phyloP scores from a whole-genome alignment of 78 protist species.

The Cavenderia fasciculata region DNA sequence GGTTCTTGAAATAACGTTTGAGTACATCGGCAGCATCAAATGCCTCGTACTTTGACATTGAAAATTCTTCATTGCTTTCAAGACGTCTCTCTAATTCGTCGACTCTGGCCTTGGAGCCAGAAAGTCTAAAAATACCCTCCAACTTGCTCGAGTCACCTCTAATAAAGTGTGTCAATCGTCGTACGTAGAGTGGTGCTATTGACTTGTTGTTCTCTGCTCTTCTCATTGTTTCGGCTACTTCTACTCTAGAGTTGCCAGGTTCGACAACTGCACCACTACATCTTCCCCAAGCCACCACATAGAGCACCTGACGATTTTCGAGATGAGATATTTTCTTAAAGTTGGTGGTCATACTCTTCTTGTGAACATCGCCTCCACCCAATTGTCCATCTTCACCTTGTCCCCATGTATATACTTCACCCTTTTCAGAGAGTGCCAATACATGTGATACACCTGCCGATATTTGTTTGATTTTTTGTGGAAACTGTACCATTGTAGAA shows the following conservation, averaged over 20 bases:
- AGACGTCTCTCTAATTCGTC: conserved; percentile 52
- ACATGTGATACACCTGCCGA: conserved; percentile 35
- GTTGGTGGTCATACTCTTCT: background rate
- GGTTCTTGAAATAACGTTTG: conserved; percentile 49
- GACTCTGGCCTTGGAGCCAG: conserved; percentile 53
- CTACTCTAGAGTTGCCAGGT: conserved; percentile 55
- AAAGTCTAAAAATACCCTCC: conserved; percentile 52
- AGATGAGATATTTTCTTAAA: background rate
- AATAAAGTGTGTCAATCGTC: conserved; percentile 27
- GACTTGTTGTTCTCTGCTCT: conserved; percentile 28
- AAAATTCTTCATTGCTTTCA: conserved; percentile 12
- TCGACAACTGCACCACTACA: conserved; percentile 54
- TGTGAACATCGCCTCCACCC: background rate
- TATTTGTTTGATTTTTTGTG: conserved; percentile 30
- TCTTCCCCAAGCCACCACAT: conserved; percentile 47
- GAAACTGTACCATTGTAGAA: background rate
- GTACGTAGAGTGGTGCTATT: conserved; percentile 26
- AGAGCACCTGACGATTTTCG: conserved; percentile 20
- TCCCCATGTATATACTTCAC: conserved; percentile 51
- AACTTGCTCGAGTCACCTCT: conserved; percentile 34
- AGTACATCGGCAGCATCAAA: conserved; percentile 60
- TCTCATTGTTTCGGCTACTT: conserved; percentile 54
- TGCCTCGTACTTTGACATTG: conserved; percentile 30
- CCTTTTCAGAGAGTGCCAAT: conserved; percentile 29
- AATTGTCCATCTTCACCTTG: conserved; percentile 41